Conservation (phyloP, 768 basidiomycete genomes). For the Gloeophyllum trabeum region DNA sequence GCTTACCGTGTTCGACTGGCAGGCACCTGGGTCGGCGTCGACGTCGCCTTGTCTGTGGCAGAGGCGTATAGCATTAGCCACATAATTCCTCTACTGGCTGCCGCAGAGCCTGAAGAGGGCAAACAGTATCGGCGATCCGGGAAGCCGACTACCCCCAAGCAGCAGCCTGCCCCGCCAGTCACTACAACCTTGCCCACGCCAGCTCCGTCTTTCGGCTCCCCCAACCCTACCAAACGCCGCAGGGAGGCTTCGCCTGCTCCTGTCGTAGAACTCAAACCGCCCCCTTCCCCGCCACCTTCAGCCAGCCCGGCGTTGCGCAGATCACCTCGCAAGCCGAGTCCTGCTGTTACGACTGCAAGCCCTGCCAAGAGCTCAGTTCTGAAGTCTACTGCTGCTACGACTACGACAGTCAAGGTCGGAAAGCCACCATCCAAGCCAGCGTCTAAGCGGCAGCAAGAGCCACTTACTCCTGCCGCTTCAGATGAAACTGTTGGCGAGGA, state of each 20-base stretch:
- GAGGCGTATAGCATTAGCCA: slow-evolving; percentile 49
- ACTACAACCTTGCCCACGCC: slow-evolving; percentile 13
- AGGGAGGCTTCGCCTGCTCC: slow-evolving; percentile 43
- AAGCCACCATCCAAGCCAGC: slow-evolving; percentile 24
- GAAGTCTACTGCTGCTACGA: slow-evolving; percentile 10
- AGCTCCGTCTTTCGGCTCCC: slow-evolving; percentile 24
- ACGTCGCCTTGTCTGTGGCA: slow-evolving; percentile 58
- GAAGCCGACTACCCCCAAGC: slow-evolving; percentile 20
- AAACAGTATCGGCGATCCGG: slow-evolving; percentile 69
- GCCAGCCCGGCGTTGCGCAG: slow-evolving; percentile 10
- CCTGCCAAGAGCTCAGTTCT: slow-evolving; percentile 8
- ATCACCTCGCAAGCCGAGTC: neutral
- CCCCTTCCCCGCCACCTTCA: slow-evolving; percentile 7
- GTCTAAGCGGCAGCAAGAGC: slow-evolving; percentile 26
- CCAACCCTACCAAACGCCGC: slow-evolving; percentile 49
- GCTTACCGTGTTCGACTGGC: slow-evolving; percentile 63
- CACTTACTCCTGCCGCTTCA: slow-evolving; percentile 37
- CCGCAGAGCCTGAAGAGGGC: slow-evolving; percentile 68
- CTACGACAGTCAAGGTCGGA: slow-evolving; percentile 23
- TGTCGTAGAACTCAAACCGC: no score
- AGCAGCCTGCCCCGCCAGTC: slow-evolving; percentile 20
- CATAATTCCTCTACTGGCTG: slow-evolving; percentile 54
- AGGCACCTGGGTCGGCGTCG: slow-evolving; percentile 74
- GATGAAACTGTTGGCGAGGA: slow-evolving; percentile 68
- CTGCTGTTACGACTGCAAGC: neutral